A percentile compares a stretch with the other conserved stretches of the same genome.
Conservation (phyloP, 305 asterid genomes). For the Salvia sclarea region DNA sequence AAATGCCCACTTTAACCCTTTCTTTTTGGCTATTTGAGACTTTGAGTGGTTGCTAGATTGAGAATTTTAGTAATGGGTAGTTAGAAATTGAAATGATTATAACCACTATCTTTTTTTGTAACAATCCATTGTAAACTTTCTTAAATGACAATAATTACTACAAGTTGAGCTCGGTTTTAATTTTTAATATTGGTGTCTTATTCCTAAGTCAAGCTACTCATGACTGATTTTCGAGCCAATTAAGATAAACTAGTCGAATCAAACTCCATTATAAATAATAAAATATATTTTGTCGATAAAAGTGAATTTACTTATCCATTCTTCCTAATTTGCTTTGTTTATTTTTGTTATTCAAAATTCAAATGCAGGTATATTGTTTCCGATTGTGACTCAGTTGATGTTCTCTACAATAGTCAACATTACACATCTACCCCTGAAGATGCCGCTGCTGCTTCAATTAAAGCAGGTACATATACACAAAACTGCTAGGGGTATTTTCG, state of each 20-base stretch:
- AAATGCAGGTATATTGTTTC: constrained; percentile 64
- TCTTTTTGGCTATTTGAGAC: too few species aligned
- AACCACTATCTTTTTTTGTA: background rate
- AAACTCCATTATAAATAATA: background rate
- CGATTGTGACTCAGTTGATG: constrained; percentile 72
- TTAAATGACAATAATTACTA: too few species aligned
- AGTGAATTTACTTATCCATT: background rate
- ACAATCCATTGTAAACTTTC: too few species aligned
- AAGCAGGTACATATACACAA: constrained; percentile 48
- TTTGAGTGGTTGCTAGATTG: too few species aligned
- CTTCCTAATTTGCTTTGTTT: background rate
- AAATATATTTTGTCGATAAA: background rate
- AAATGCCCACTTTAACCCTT: too few species aligned
- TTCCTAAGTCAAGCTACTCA: background rate
- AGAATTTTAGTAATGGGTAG: too few species aligned
- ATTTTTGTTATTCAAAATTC: background rate
- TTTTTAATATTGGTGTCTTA: background rate
- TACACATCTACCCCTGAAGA: constrained; percentile 63
- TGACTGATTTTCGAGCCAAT: background rate
- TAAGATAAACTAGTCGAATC: background rate
- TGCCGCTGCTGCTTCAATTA: constrained; percentile 58
- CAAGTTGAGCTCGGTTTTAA: background rate
- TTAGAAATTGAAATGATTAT: background rate
- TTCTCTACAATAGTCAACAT: constrained; percentile 51
- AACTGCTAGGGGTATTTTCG: background rate